Conservation (phyloP, 2,329 filamentous ascomycete species). For the Ambrosiella xylebori region DNA sequence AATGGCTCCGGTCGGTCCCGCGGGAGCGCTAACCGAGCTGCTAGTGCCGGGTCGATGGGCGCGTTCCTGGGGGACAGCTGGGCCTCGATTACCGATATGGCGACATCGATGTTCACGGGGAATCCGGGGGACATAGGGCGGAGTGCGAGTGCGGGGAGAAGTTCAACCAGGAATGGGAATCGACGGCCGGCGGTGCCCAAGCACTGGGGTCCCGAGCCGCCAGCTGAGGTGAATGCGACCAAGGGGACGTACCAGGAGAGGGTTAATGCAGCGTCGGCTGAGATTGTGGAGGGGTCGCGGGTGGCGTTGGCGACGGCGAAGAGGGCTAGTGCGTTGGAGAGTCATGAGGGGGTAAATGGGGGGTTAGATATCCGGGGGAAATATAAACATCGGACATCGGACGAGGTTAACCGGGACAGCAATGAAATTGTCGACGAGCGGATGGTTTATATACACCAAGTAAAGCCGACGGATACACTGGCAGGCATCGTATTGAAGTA, state of each 20-base stretch:
- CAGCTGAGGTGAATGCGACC: conserved; percentile 15
- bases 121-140: conserved; percentile 6
- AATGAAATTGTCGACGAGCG: conserved; percentile 54
- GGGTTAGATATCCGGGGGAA: conserved; percentile 34
- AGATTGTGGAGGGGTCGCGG: conserved; percentile 35
- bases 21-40: not conserved
- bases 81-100: conserved; percentile 12
- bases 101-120: conserved; percentile 8
- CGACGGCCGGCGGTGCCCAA: conserved; percentile 11
- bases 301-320: conserved; percentile 37
- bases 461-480: conserved; percentile 68
- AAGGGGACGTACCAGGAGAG: not conserved
- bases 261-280: conserved; percentile 32
- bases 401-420: conserved; percentile 29
- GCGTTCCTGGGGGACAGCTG: conserved; percentile 12
- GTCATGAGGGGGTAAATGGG: conserved; percentile 41
- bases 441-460: conserved; percentile 78
- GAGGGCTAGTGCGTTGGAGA: conserved; percentile 43
- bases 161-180: not conserved
- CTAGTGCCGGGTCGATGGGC: conserved; percentile 5
- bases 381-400: conserved; percentile 51
- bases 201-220: conserved; percentile 35
- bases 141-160: conserved; percentile 4
- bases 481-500: conserved; percentile 83
- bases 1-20: not conserved